phyloP scores from a whole-genome alignment of 1,284 basidiomycete species.

The Neonothopanus nambi region DNA sequence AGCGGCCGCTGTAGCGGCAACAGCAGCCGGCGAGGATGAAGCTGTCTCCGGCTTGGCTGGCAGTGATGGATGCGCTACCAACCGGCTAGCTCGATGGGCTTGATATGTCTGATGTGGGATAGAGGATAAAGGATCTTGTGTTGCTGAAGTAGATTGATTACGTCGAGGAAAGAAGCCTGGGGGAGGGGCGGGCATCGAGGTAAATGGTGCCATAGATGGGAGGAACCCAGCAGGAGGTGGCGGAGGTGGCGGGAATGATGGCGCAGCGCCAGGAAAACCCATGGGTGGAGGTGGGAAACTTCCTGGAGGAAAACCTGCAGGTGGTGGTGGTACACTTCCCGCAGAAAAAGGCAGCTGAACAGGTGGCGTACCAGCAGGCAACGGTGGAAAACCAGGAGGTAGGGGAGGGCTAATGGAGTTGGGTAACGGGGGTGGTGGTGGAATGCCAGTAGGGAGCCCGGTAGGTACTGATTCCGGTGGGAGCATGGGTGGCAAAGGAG shows the following conservation, averaged over 20 bases:
- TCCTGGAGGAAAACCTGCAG: no score
- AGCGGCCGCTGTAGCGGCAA: conserved; percentile 36
- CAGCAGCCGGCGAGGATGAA: conserved; percentile 15
- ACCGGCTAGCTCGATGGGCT: conserved; percentile 47
- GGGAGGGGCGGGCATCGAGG: conserved; percentile 50
- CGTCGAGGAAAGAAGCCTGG: conserved; percentile 61
- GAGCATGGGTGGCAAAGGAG: conserved; percentile 19
- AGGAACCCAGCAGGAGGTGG: conserved; percentile 31
- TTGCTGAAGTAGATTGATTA: conserved; percentile 44
- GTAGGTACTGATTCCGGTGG: no score
- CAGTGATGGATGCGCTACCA: conserved; percentile 33
- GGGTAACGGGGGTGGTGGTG: conserved; percentile 20
- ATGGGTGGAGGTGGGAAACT: no score
- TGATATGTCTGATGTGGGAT: conserved; percentile 69
- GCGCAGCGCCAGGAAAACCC: conserved; percentile 20
- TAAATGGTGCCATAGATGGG: conserved; percentile 14
- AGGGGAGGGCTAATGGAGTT: conserved; percentile 22
- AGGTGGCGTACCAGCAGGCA: conserved; percentile 28
- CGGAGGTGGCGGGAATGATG: conserved; percentile 25
- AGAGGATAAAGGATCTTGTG: conserved; percentile 65
- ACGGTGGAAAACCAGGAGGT: conserved; percentile 25
- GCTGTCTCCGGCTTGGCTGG: conserved; percentile 42
- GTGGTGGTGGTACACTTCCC: conserved; percentile 28
- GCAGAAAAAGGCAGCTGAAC: conserved; percentile 33
- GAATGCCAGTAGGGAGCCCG: conserved; percentile 24